Evolutionary conservation across 2,329 filamentous ascomycete genomes (phyloP).

Genomic region (Coniochaeta sp.): DNA sequence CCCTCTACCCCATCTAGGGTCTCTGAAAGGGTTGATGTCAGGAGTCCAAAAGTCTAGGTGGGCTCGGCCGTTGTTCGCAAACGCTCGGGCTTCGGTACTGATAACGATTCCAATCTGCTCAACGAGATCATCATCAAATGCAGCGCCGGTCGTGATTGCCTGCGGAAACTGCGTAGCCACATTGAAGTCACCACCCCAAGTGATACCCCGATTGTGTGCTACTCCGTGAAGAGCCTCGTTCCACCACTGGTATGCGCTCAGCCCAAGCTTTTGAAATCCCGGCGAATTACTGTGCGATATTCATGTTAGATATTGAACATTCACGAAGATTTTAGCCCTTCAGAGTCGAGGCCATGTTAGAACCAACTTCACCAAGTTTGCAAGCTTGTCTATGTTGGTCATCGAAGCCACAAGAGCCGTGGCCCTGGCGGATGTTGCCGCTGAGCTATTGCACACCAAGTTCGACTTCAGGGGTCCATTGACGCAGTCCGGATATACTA

Average conservation of each 20-base stretch:
- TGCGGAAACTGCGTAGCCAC: conserved; percentile 59
- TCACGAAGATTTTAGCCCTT: not conserved
- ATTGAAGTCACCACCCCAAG: conserved; percentile 39
- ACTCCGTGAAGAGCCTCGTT: conserved; percentile 57
- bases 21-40: conserved; percentile 59
- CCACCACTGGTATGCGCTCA: conserved; percentile 55
- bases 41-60: conserved; percentile 57
- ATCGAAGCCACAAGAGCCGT: conserved; percentile 12
- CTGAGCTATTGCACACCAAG: conserved; percentile 11
- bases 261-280: conserved; percentile 46
- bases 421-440: conserved; percentile 10
- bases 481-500: conserved; percentile 12
- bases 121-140: conserved; percentile 57
- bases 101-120: conserved; percentile 46
- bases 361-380: conserved; percentile 14
- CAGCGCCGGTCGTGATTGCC: conserved; percentile 53
- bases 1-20: conserved; percentile 56
- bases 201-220: conserved; percentile 43
- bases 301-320: not conserved
- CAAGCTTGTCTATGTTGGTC: conserved; percentile 14
- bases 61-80: conserved; percentile 50
- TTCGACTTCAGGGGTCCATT: conserved; percentile 11
- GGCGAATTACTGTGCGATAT: conserved; percentile 21
- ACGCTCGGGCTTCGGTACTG: conserved; percentile 56
- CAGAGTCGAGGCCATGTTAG: not conserved